A percentile compares a stretch with the other conserved stretches of the same genome.
phyloP scores from a whole-genome alignment of 1,139 yeast genomes.

The Suhomyces bolitotheri region DNA sequence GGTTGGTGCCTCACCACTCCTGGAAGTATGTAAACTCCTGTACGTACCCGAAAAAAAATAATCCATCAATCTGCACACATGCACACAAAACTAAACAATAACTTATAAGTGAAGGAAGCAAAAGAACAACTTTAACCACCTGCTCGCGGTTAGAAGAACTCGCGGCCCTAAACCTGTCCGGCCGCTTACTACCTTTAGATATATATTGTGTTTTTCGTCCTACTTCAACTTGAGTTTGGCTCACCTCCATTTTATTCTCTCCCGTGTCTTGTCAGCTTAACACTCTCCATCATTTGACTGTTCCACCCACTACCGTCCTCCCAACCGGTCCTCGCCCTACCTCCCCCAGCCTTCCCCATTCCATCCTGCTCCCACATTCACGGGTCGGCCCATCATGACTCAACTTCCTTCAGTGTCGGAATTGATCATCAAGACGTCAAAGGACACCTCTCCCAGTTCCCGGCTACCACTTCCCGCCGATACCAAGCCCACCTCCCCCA shows the following conservation, averaged over 20 bases:
- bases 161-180: conserved; percentile 9
- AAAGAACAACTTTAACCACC: conserved; percentile 14
- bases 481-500: conserved; percentile 11
- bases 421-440: conserved; percentile 26
- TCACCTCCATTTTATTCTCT: not conserved
- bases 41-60: conserved; percentile 10
- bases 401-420: conserved; percentile 41
- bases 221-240: not conserved
- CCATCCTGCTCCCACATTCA: not conserved
- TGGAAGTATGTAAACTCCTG: conserved; percentile 8
- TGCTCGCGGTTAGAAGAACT: conserved; percentile 6
- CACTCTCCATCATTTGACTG: not conserved
- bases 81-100: conserved; percentile 12
- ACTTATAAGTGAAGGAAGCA: conserved; percentile 11
- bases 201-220: conserved; percentile 5
- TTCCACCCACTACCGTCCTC: not conserved
- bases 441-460: conserved; percentile 11
- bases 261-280: not conserved
- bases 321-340: not conserved
- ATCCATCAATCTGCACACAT: conserved; percentile 8
- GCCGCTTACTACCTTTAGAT: conserved; percentile 5
- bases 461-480: conserved; percentile 4
- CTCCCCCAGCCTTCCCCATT: not conserved
- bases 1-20: not conserved
- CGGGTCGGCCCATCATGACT: conserved; percentile 24